Base-by-base conservation (phyloP, 148 eudicot species). In the Nyssa sinensis region DNA sequence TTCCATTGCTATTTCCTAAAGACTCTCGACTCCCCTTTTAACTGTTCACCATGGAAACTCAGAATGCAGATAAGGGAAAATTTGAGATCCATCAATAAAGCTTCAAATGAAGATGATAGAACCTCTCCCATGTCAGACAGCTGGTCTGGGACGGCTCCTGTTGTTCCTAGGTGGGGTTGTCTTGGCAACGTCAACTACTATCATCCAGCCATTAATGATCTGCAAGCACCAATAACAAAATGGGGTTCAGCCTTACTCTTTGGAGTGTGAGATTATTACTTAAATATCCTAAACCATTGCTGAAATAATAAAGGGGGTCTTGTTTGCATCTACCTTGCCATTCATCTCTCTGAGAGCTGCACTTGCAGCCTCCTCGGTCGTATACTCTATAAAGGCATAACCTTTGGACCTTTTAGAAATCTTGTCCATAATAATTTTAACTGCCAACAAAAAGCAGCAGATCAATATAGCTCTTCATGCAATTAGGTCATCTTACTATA, bases 141-240 rank as follows among this genome's bases (percentile, higher is more conserved):
- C 66, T 33, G 74, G 62, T 81, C 89, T 75, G 28, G 84, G 72
- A 63, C 79, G 86, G 61, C 80, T 84, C 74, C 85, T 83, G 74
- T 67, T 81, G 78, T 81, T 75, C 61, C 64, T 85, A 14, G 90
- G 84, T 19, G 88, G 90, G 53, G 84, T 89, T 71, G 16, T 85
- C 87, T 81, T 89, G 30, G 96, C 98, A 76, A 83, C 85, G 75
- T 93, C 98, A 68, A 91, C 98, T 29, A 82, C 88, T 66, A 93
- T 94, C 95, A 92, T 86, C 97, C 98, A 93, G 58, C 98, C 98
- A 80, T 93, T 91, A 69, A 93, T 91, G 69, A 93, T 89, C 98
- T 93, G 86, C 65, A 78, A 78, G 31, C 79, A 81, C 44, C 74
- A 77, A 53, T 47, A 29, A 21, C 7, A 77, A 63, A 62, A 44